Evolutionary conservation across 805 yeast genomes (phyloP), one percentile per base, ranked within the genome.

Genomic region (Ogataea nakhonphanomensis): DNA sequence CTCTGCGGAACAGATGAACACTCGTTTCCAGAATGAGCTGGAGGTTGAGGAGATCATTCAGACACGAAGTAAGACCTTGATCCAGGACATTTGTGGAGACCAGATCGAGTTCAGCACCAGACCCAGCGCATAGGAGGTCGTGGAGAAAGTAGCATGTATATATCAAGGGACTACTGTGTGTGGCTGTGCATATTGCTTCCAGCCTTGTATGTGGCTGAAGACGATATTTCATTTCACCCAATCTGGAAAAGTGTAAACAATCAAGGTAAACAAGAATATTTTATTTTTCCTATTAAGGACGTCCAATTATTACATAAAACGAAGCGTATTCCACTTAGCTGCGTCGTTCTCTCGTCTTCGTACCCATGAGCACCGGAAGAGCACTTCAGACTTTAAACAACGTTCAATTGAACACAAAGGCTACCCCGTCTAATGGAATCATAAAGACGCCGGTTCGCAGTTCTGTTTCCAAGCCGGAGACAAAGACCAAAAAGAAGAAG

Each of bases 401-500:
- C 53, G 76, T 73, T 36, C 79, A 75, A 49, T 58, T 76, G 44
- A 75, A 76, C 52, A 54, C 67, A 27, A 66, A 77, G 50, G 57
- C 66, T n/a, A 58, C 59, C 44, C 53, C 45, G 17, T 54, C 49
- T 21, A 47, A 44, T 42, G 49, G 51, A 26, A 39, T 50, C 36
- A 47, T 51, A 30, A 59, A 65, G 43, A 69, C 73, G 25, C 75
- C 74, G 11, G 62, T 68, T 45, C 69, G 67, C 46, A 49, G 58
- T 30, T 50, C 64, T n/a, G 56, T 61, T n/a, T 46, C 61, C 15
- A 61, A 57, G 44, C 62, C 61, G 2, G 61, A 51, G 25, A 49
- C 46, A 15, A 50, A 48, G 30, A 53, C 49, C 41, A 81, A 78
- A 62, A 86, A 84, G 74, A 83, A 83, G 70, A 89, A 84, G 64